phyloP scores from a whole-genome alignment of 495 filamentous ascomycete genomes.

The Lasiosphaeriaceae sp. region DNA sequence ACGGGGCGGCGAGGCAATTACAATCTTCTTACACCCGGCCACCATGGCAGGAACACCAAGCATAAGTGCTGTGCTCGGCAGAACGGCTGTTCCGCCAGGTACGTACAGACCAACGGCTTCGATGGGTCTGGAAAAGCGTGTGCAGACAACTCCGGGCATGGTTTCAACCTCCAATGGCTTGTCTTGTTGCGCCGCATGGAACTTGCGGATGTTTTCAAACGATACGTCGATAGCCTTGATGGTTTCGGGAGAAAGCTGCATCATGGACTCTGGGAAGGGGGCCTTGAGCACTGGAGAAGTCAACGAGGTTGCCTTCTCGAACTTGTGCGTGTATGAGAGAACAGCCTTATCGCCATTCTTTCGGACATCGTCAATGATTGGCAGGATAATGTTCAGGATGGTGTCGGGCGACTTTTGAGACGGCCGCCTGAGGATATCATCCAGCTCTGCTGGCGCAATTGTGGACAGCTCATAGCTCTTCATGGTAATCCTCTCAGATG shows the following conservation, averaged over 20 bases:
- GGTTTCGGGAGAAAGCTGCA: slow-evolving; percentile 78
- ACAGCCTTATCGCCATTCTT: slow-evolving; percentile 79
- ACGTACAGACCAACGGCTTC: slow-evolving; percentile 94
- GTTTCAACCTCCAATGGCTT: slow-evolving; percentile 82
- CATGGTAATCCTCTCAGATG: slow-evolving; percentile 73
- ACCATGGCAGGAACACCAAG: slow-evolving; percentile 96
- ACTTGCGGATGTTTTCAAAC: slow-evolving; percentile 88
- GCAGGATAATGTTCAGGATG: slow-evolving; percentile 83
- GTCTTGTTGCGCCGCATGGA: slow-evolving; percentile 86
- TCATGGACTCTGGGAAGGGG: slow-evolving; percentile 77
- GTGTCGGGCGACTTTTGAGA: slow-evolving; percentile 88
- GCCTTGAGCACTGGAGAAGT: slow-evolving; percentile 84
- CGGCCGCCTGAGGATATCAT: slow-evolving; percentile 72
- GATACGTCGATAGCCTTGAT: slow-evolving; percentile 88
- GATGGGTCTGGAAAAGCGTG: slow-evolving; percentile 87
- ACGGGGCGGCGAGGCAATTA: slow-evolving; percentile 87
- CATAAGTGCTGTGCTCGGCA: slow-evolving; percentile 96
- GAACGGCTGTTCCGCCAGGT: slow-evolving; percentile 90
- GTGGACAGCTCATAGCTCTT: slow-evolving; percentile 65
- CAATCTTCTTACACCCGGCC: slow-evolving; percentile 93
- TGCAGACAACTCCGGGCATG: slow-evolving; percentile 95
- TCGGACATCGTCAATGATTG: slow-evolving; percentile 84
- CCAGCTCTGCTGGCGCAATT: slow-evolving; percentile 56
- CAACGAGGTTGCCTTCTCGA: slow-evolving; percentile 88
- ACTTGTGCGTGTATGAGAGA: slow-evolving; percentile 90